Conservation (phyloP, 1,284 basidiomycete species). For the Leccinum griseonigrum region DNA sequence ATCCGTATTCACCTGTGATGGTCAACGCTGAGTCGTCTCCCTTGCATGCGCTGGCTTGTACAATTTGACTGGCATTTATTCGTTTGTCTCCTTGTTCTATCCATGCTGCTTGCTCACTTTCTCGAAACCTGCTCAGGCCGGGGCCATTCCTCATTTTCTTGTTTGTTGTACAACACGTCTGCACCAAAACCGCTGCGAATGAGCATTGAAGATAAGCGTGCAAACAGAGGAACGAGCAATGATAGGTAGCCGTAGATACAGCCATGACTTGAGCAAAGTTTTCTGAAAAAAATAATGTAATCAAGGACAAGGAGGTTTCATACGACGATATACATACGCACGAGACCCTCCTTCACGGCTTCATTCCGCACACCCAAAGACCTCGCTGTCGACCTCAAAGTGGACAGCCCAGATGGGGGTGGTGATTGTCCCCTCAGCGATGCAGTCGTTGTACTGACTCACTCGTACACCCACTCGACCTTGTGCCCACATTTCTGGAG, state of each 20-base stretch:
- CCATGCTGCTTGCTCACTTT: no score
- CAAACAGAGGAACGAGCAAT: conserved; percentile 1
- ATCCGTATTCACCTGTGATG: conserved; percentile 5
- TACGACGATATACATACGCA: conserved; percentile 46
- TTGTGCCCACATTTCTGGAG: conserved; percentile 53
- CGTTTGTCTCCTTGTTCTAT: no score
- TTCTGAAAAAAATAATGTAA: no score
- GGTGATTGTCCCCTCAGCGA: conserved; percentile 45
- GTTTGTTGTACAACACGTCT: no score
- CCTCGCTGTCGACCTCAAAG: conserved; percentile 56
- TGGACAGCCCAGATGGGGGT: conserved; percentile 72
- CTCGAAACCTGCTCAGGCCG: no score
- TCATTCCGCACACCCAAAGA: conserved; percentile 62
- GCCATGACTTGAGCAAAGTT: neutral
- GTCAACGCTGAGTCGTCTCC: conserved; percentile 12
- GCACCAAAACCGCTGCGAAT: neutral
- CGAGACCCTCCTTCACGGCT: conserved; percentile 58
- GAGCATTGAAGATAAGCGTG: conserved; percentile 5
- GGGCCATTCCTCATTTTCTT: no score
- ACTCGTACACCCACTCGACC: conserved; percentile 65
- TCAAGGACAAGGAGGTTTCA: conserved; percentile 3
- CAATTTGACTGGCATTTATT: no score
- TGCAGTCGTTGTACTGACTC: conserved; percentile 36
- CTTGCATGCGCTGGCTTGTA: no score
- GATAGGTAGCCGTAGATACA: neutral